Base-by-base conservation (phyloP, 306 rosid genomes). In the Hippophae tibetana region DNA sequence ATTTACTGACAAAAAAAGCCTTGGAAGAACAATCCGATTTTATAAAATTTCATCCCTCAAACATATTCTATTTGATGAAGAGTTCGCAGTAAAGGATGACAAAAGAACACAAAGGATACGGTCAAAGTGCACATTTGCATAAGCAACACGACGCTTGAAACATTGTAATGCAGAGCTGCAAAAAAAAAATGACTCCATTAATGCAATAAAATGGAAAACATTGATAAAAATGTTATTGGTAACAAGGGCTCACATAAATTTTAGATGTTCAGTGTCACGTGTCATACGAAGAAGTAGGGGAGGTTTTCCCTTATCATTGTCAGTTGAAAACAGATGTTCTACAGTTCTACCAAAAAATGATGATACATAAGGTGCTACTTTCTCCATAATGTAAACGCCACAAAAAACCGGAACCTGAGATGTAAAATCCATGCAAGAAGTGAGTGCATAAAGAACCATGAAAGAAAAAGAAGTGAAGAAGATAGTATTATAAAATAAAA, bases 221-320 rank as follows among this genome's bases (percentile, higher is more conserved):
- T 41, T 23, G 52, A 47, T 4, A 14, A 49, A 12, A 23, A 68
- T 23, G 60, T 26, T 7, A 52, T 40, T 25, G 13, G 41, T 3
- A 6, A 38, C 1, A 18, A 31, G 45, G 51, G 67, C 89, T 81
- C 76, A 85, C 97, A 90, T 31, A 69, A 85, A 90, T 69, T 83
- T 85, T 42, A 85, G 68, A 68, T 90, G 84, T 60, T 85, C 86
- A 4, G 70, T 9, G 78, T 90, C 95, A 52, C 64, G 50, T 48
- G 75, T 86, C 98, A 90, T 90, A 55, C 58, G 95, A 57, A 83
- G 80, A 74, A 90, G 95, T 66, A 90, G 96, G 49, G 96, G 98
- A 69, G 87, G 79, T 54, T 83, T 85, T 53, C 81, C 89, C 40
- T 77, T 53, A 54, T 73, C 74, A 13, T 58, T 41, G 68, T 90